Evolutionary conservation across 148 eudicot species (phyloP), one percentile per base, ranked within the genome.

Genomic region (Fagopyrum homotropicum): DNA sequence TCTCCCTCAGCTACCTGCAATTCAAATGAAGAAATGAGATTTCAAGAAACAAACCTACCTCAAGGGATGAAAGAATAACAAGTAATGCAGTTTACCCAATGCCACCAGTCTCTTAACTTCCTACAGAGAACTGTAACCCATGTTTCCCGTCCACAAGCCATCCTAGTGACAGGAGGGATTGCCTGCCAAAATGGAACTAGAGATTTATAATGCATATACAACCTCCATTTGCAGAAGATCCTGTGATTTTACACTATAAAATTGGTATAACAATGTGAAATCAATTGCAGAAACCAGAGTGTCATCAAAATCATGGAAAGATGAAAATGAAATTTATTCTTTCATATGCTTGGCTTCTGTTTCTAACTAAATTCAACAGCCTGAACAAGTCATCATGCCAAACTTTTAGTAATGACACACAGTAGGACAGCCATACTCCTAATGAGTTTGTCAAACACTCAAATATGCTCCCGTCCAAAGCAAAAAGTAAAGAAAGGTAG

Each of bases 41-140:
- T 22, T 45, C 75, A 74, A 73, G 54, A 64, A 78, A 47, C 17
- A 72, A 46, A 26, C 19, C 54, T 45, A 72, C 40, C 10, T 64
- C 16, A 10, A 72, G 14, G n/a, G 10, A 12, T 9, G 9, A 46
- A 71, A 9, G 40, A 45, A 19, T 9, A 17, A n/a, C 29, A 26
- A 74, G 75, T 72, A 7, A 69, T 8, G 72, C 47, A 59, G 56
- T 69, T 82, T 92, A 95, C 99, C 99, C 99, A 95, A 78, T 89
- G 89, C 99, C 99, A 95, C 99, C 99, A 95, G 79, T 95, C 97
- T 81, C 94, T 88, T 89, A 95, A 80, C 78, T 95, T 95, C 87
- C 97, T 81, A 86, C 99, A 95, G 30, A 95, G 80, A 77, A 95
- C 94, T 19, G 97, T 92, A n/a, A 95, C 83, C 99, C 99, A 95